Conservation (phyloP, 140 eudicot species). For the Erigeron philadelphicus region DNA sequence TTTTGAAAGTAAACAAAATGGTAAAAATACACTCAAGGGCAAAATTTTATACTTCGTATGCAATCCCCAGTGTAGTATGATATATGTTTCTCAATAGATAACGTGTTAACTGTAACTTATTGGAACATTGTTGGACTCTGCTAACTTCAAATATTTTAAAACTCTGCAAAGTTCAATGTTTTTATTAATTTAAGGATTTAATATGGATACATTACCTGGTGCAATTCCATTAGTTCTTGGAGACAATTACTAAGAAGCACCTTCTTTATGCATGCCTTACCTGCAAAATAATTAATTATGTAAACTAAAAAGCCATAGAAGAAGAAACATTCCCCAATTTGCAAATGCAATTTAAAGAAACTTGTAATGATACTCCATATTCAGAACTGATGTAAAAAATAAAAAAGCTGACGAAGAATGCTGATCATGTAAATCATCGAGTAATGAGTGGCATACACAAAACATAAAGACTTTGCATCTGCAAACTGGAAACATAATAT, state of each 20-base stretch:
- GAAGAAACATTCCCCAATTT: background rate
- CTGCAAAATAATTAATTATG: slow-evolving; percentile 37
- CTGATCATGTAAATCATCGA: background rate
- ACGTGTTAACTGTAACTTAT: background rate
- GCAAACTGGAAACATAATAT: slow-evolving; percentile 4
- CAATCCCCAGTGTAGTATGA: background rate
- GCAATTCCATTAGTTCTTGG: slow-evolving; percentile 98
- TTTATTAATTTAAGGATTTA: background rate
- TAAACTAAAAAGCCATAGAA: background rate
- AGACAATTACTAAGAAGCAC: slow-evolving; percentile 92
- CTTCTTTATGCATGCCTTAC: slow-evolving; percentile 98
- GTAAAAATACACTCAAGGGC: background rate
- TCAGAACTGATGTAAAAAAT: slow-evolving; percentile 1
- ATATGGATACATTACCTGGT: slow-evolving; percentile 52
- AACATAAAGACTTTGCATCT: background rate
- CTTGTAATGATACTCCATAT: background rate
- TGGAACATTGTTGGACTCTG: background rate
- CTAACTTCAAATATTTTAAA: background rate
- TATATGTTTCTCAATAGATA: background rate
- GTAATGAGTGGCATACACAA: background rate
- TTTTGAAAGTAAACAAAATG: background rate
- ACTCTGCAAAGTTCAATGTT: background rate
- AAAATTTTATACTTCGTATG: background rate
- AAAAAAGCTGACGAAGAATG: background rate
- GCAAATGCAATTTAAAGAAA: background rate